Percentiles rank a stretch among this genome's conserved stretches.
Evolutionary conservation across 1,284 basidiomycete genomes (phyloP).

Genomic region (Porogramme epimiltina): DNA sequence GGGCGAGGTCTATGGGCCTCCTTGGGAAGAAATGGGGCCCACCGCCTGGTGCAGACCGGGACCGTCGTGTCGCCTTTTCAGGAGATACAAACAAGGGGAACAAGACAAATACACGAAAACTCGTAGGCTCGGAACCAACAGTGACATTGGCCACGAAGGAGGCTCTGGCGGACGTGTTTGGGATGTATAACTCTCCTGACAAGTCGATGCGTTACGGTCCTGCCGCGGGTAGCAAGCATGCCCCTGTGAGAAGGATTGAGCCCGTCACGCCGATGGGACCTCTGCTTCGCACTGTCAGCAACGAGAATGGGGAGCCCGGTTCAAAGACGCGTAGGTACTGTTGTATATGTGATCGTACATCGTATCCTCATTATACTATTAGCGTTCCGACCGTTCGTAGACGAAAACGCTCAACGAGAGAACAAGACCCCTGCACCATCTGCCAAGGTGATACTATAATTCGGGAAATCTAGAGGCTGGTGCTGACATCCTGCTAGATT

Average conservation of each 20-base stretch:
- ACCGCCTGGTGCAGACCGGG: constrained; percentile 52
- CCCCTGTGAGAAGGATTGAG: constrained; percentile 65
- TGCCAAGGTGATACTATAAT: constrained; percentile 41
- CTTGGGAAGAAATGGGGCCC: constrained; percentile 80
- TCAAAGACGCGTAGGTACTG: constrained; percentile 38
- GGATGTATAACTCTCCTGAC: constrained; percentile 89
- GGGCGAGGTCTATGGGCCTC: constrained; percentile 76
- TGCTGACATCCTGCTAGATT: constrained; percentile 22
- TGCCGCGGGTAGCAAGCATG: constrained; percentile 65
- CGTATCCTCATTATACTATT: background rate
- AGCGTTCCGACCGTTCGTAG: constrained; percentile 48
- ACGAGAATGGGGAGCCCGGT: constrained; percentile 35
- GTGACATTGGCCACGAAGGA: constrained; percentile 89
- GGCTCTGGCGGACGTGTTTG: constrained; percentile 90
- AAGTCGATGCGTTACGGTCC: constrained; percentile 59
- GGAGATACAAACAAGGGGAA: constrained; percentile 50
- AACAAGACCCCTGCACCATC: constrained; percentile 44
- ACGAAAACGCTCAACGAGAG: constrained; percentile 55
- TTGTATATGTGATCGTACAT: background rate
- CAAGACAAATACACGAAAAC: constrained; percentile 31
- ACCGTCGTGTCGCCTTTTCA: constrained; percentile 49
- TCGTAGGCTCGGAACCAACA: constrained; percentile 49
- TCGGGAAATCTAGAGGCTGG: background rate
- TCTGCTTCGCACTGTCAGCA: constrained; percentile 20
- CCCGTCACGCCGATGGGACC: constrained; percentile 37